Percentiles rank a stretch among this genome's conserved stretches.
Evolutionary conservation across 352 stramenopile species (phyloP).

Genomic region (Globisporangium nodosum): DNA sequence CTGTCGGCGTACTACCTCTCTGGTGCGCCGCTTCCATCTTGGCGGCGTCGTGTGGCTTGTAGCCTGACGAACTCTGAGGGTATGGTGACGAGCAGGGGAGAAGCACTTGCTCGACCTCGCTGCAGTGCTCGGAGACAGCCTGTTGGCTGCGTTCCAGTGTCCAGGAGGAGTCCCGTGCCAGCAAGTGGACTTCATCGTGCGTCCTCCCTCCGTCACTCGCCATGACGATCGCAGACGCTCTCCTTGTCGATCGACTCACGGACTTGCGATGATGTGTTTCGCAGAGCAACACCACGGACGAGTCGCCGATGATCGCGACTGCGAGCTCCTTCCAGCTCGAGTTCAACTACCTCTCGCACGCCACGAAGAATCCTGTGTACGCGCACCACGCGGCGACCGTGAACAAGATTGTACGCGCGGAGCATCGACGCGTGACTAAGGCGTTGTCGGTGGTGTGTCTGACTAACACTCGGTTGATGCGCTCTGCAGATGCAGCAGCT

Average conservation of each 20-base stretch:
- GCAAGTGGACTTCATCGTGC: conserved; percentile 35
- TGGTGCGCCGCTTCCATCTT: conserved; percentile 9
- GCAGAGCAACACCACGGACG: background rate
- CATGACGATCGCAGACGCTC: no score
- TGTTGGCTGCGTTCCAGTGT: conserved; percentile 32
- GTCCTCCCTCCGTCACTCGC: background rate
- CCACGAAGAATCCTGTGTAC: conserved; percentile 32
- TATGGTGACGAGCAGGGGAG: conserved; percentile 15
- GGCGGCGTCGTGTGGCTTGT: no score
- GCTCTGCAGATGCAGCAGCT: background rate
- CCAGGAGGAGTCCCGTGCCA: conserved; percentile 24
- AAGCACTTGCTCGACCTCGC: conserved; percentile 41
- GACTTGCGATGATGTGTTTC: background rate
- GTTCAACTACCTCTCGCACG: conserved; percentile 42
- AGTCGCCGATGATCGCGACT: conserved; percentile 36
- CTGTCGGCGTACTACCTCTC: conserved; percentile 53
- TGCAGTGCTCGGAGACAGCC: conserved; percentile 21
- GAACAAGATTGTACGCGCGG: conserved; percentile 29
- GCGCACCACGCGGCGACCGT: conserved; percentile 28
- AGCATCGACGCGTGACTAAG: no score
- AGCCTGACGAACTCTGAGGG: no score
- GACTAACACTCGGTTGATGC: no score
- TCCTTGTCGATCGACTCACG: no score
- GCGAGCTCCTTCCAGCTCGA: conserved; percentile 48
- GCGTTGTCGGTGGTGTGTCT: background rate